These are phyloP conservation scores for Hygrocybe punicea DNA, from an alignment of 768 basidiomycete genomes.

Conservation along the genomic window DNA sequence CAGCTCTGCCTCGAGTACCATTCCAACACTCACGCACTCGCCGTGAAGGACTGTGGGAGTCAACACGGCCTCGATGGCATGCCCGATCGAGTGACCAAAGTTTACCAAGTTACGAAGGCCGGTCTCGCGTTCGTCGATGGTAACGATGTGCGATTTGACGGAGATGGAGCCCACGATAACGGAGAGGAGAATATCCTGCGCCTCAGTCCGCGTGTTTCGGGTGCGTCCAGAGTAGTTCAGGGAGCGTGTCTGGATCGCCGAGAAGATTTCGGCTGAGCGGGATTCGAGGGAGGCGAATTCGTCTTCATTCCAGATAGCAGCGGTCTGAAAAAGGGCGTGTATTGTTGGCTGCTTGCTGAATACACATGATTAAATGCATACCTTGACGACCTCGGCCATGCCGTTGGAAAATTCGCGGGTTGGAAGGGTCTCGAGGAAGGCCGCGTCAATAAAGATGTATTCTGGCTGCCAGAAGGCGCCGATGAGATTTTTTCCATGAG, in stretches of 20 bases:
- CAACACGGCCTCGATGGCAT: slow-evolving; percentile 95
- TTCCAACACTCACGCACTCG: slow-evolving; percentile 93
- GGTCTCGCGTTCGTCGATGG: slow-evolving; percentile 93
- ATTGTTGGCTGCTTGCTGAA: background rate
- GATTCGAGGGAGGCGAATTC: slow-evolving; percentile 90
- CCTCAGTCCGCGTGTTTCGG: slow-evolving; percentile 62
- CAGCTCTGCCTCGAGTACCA: slow-evolving; percentile 95
- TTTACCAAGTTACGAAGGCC: slow-evolving; percentile 98
- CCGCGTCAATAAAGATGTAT: slow-evolving; percentile 95
- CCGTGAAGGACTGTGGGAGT: slow-evolving; percentile 94
- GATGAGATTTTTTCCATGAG: slow-evolving; percentile 96
- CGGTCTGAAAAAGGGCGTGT: slow-evolving; percentile 61
- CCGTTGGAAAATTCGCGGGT: slow-evolving; percentile 95
- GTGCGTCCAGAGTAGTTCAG: slow-evolving; percentile 52
- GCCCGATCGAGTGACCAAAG: slow-evolving; percentile 97
- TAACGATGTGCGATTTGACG: slow-evolving; percentile 96
- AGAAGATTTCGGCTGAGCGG: slow-evolving; percentile 76
- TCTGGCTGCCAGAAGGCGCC: slow-evolving; percentile 98
- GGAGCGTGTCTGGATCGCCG: slow-evolving; percentile 71
- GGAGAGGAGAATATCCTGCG: slow-evolving; percentile 82
- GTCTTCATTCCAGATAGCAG: slow-evolving; percentile 94
- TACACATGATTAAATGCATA: slow-evolving; percentile 31
- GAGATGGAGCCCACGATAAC: slow-evolving; percentile 91
- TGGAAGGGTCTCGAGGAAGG: slow-evolving; percentile 92
- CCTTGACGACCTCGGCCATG: slow-evolving; percentile 98